Evolutionary conservation across 441 rosid species (phyloP).

Genomic region (Eutrema salsugineum): DNA sequence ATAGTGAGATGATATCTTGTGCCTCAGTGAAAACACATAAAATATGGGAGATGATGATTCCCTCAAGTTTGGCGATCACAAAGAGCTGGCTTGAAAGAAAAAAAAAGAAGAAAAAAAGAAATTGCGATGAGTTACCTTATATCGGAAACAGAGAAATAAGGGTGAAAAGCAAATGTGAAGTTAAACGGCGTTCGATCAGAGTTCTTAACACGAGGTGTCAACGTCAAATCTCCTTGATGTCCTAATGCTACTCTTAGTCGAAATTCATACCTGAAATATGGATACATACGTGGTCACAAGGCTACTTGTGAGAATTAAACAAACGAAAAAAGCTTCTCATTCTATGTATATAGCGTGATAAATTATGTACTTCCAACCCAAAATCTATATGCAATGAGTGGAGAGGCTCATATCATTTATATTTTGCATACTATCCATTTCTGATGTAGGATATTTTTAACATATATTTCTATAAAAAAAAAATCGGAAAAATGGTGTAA

Average conservation of each 20-base stretch:
- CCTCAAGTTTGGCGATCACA: neutral
- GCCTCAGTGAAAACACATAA: neutral
- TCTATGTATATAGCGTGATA: neutral
- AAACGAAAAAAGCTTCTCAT: neutral
- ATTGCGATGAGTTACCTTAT: slow-evolving; percentile 44
- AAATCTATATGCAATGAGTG: neutral
- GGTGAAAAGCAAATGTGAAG: slow-evolving; percentile 57
- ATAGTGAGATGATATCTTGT: neutral
- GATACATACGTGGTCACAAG: neutral
- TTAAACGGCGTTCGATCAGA: slow-evolving; percentile 57
- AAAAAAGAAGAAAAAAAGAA: neutral
- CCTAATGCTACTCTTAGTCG: slow-evolving; percentile 54
- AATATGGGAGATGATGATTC: neutral
- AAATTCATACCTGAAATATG: slow-evolving; percentile 43
- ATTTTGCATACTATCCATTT: neutral
- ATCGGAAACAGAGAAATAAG: slow-evolving; percentile 55
- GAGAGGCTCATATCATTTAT: neutral
- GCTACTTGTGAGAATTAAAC: neutral
- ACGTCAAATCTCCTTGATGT: slow-evolving; percentile 52
- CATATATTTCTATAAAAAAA: no score
- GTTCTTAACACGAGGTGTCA: slow-evolving; percentile 59
- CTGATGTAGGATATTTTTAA: neutral
- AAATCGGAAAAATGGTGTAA: neutral
- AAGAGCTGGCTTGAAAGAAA: neutral
- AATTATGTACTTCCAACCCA: neutral